Percentiles rank a stretch among this genome's conserved stretches.
phyloP scores from a whole-genome alignment of 2,329 filamentous ascomycete genomes.

The Fusarium gaditjirri region DNA sequence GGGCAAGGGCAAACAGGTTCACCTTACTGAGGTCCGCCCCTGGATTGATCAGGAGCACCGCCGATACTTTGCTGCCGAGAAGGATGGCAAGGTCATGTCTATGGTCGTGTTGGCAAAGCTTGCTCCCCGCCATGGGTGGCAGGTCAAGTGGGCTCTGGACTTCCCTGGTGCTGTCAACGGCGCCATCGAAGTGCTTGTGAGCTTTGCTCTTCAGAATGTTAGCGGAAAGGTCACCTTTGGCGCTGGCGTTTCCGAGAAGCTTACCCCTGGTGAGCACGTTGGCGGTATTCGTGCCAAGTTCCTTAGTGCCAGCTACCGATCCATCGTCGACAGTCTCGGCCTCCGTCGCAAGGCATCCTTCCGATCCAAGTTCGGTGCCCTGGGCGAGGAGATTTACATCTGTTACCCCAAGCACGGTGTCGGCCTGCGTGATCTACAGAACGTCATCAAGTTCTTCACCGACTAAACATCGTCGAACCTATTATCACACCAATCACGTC shows the following conservation, averaged over 20 bases:
- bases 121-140: conserved; percentile 84
- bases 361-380: conserved; percentile 87
- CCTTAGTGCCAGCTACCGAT: conserved; percentile 83
- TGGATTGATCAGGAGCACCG: conserved; percentile 88
- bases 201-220: conserved; percentile 69
- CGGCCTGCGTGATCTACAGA: conserved; percentile 81
- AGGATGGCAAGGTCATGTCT: conserved; percentile 77
- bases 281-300: conserved; percentile 83
- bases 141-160: conserved; percentile 96
- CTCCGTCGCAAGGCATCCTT: conserved; percentile 89
- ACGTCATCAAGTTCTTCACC: conserved; percentile 92
- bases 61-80: conserved; percentile 84
- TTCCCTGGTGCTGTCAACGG: conserved; percentile 89
- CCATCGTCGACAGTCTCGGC: conserved; percentile 83
- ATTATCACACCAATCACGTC: background rate
- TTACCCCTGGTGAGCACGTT: conserved; percentile 84
- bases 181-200: conserved; percentile 85
- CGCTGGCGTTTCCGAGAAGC: conserved; percentile 78
- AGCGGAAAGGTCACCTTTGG: conserved; percentile 81
- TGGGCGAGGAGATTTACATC: conserved; percentile 87
- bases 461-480: conserved; percentile 58
- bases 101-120: conserved; percentile 88
- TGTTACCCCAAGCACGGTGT: conserved; percentile 89
- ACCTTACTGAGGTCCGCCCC: conserved; percentile 88
- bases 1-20: conserved; percentile 82